Evolutionary conservation across 805 yeast species (phyloP), one percentile per base, ranked within the genome.

Genomic region (Pichia nanzhaoensis): DNA sequence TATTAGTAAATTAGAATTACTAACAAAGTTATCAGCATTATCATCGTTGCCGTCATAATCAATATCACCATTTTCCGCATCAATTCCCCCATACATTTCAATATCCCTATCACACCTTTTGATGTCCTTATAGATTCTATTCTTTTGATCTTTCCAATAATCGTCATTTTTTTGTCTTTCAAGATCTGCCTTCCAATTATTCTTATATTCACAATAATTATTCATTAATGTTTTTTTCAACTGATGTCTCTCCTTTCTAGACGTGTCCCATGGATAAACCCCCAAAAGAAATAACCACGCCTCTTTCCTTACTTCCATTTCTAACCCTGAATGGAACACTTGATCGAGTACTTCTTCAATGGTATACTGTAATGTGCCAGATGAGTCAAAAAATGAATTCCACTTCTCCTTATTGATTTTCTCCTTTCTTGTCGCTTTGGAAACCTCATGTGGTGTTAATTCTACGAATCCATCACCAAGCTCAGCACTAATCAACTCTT

Each of bases 121-220:
- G 18, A 93, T 84, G 65, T 93, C 99, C 62, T 93, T 93, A 55
- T 90, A 95, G 52, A 93, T 91, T 48, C 98, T 74, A 47, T 78
- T 78, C 50, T 83, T 80, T 62, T 93, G 98, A 64, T 93, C 98
- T 52, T 76, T 75, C 91, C 95, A 91, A 59, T 79, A 87, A 31
- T 76, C 83, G 56, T 77, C 80, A 8, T 70, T 64, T 16, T 62
- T 54, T 48, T 80, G 70, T 39, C 70, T 66, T 48, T 73, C 77
- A 35, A 72, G 68, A 10, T 72, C 80, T 49, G 81, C 75, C 6
- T 73, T 69, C 96, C 96, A 88, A 69, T 81, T 75, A 33, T 73
- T 64, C 55, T 87, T 83, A 55, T 82, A 78, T 43, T 75, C 75
- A 21, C 49, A 24, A 42, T 72, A 71, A 9, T 72, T 67, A 32